Percentiles rank a stretch among this genome's conserved stretches.
Evolutionary conservation across 2,329 filamentous ascomycete species (phyloP).

Genomic region (Calonectria crousiana): DNA sequence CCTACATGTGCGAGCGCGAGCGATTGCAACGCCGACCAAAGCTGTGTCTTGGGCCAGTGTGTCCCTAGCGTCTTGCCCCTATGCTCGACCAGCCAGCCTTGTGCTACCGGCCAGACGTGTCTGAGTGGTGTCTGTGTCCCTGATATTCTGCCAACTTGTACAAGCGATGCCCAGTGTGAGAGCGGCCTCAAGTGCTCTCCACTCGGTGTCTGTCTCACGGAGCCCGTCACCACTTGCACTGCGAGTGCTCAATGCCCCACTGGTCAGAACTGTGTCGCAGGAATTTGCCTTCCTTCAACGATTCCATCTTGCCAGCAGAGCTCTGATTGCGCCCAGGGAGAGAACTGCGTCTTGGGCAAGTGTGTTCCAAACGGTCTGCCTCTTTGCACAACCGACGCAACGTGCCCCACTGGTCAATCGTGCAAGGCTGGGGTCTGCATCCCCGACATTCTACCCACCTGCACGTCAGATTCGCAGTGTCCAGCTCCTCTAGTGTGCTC

Average conservation of each 20-base stretch:
- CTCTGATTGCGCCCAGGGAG: neutral
- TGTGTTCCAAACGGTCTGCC: conserved; percentile 1
- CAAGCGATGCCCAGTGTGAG: neutral
- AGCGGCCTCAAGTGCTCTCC: neutral
- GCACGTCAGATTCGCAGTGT: neutral
- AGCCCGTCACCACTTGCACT: neutral
- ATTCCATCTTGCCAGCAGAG: neutral
- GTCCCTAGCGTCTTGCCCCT: neutral
- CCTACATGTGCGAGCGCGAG: neutral
- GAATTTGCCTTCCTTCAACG: conserved; percentile 8
- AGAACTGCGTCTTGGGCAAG: neutral
- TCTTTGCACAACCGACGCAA: neutral
- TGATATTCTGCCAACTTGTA: neutral
- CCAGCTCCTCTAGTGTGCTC: neutral
- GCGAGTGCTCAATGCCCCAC: neutral
- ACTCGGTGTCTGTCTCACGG: conserved; percentile 12
- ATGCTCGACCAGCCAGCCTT: neutral
- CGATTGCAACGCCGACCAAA: neutral
- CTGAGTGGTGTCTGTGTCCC: conserved; percentile 13
- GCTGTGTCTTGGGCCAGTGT: conserved; percentile 5
- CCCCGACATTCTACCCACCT: neutral
- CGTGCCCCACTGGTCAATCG: neutral
- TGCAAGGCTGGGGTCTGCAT: conserved; percentile 13
- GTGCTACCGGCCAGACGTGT: neutral
- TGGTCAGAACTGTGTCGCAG: conserved; percentile 3